phyloP scores from a whole-genome alignment of 2,329 filamentous ascomycete species.

The Cordyceps sp. region DNA sequence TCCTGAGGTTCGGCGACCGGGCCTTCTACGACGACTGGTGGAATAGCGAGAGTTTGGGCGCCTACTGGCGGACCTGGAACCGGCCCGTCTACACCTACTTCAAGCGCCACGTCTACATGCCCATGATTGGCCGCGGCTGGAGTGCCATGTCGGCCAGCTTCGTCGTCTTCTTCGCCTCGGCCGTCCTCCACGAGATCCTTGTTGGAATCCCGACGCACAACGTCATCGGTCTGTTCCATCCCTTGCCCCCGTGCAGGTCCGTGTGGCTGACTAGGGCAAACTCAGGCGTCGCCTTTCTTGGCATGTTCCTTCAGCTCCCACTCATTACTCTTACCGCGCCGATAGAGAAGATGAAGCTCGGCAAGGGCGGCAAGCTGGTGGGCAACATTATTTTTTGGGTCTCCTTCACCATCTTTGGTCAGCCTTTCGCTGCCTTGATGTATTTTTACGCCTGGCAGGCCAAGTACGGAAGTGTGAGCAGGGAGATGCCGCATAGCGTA shows the following conservation, averaged over 20 bases:
- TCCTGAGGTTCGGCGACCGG: slow-evolving; percentile 79
- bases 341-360: slow-evolving; percentile 61
- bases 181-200: slow-evolving; percentile 76
- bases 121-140: slow-evolving; percentile 72
- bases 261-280: slow-evolving; percentile 3
- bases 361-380: slow-evolving; percentile 53
- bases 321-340: slow-evolving; percentile 68
- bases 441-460: slow-evolving; percentile 99
- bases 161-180: slow-evolving; percentile 77
- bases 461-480: slow-evolving; percentile 77
- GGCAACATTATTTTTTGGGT: slow-evolving; percentile 96
- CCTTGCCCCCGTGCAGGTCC: not conserved
- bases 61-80: slow-evolving; percentile 96
- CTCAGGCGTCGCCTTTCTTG: slow-evolving; percentile 72
- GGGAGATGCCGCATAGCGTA: slow-evolving; percentile 12
- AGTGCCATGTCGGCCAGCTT: slow-evolving; percentile 53
- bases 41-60: slow-evolving; percentile 75
- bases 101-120: slow-evolving; percentile 83
- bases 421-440: slow-evolving; percentile 78
- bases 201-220: slow-evolving; percentile 94
- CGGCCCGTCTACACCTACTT: slow-evolving; percentile 96
- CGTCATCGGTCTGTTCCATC: slow-evolving; percentile 52
- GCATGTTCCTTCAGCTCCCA: slow-evolving; percentile 87
- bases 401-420: slow-evolving; percentile 86
- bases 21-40: slow-evolving; percentile 98